phyloP scores from a whole-genome alignment of 139 green algal species.

The Spirogloea muscicola region DNA sequence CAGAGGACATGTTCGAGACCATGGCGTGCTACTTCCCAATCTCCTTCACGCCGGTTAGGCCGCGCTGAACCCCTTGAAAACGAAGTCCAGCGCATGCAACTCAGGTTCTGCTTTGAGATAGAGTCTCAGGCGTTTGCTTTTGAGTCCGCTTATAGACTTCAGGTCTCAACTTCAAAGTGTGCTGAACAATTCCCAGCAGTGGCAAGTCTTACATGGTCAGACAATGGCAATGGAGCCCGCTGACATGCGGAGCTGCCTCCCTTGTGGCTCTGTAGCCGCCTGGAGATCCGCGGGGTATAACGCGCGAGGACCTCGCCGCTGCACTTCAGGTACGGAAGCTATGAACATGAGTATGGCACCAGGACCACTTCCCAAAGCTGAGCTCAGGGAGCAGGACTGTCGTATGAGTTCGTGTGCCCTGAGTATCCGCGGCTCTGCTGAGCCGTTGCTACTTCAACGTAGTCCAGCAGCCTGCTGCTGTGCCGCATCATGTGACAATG shows the following conservation, averaged over 20 bases:
- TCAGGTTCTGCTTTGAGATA: not conserved
- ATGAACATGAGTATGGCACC: too few relatives aligned
- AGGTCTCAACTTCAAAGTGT: too few relatives aligned
- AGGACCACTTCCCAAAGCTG: too few relatives aligned
- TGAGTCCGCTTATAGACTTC: not conserved
- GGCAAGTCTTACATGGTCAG: not conserved
- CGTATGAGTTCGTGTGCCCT: too few relatives aligned
- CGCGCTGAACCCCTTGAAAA: not conserved
- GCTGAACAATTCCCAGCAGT: too few relatives aligned
- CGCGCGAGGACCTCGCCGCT: slow-evolving; percentile 24
- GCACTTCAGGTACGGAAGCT: slow-evolving; percentile 12
- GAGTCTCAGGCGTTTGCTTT: not conserved
- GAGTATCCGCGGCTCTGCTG: too few relatives aligned
- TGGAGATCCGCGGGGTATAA: slow-evolving; percentile 30
- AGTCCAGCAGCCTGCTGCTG: not conserved
- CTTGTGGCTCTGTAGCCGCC: slow-evolving; percentile 24
- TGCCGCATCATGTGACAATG: not conserved
- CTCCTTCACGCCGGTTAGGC: slow-evolving; percentile 70
- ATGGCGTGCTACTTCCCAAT: slow-evolving; percentile 87
- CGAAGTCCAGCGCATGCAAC: not conserved
- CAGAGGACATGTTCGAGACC: slow-evolving; percentile 78
- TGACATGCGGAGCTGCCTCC: not conserved
- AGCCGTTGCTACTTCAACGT: not conserved
- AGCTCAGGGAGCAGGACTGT: too few relatives aligned
- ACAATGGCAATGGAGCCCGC: not conserved